Evolutionary conservation across 2,329 filamentous ascomycete species (phyloP).

Genomic region (Diaporthe amygdali): DNA sequence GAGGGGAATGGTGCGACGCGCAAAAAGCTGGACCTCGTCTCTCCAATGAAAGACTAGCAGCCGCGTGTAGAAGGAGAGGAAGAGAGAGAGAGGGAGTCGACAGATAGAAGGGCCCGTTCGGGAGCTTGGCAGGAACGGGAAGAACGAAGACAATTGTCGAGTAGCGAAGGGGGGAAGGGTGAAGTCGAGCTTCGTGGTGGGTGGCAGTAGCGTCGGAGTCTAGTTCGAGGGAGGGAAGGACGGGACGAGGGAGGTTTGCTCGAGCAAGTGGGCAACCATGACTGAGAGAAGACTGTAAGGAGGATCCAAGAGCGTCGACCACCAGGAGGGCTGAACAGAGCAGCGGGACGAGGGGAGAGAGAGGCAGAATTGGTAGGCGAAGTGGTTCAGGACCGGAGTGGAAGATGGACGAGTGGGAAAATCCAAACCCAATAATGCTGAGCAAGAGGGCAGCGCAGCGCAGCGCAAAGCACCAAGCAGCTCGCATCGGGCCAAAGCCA

Average conservation of each 20-base stretch:
- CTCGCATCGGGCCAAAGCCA: constrained; percentile 20
- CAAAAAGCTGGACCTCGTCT: constrained; percentile 12
- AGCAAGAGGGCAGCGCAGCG: constrained; percentile 7
- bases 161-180: neutral
- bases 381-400: constrained; percentile 1
- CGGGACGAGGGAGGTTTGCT: constrained; percentile 23
- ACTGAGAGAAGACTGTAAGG: neutral
- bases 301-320: constrained; percentile 5
- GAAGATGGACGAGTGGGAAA: constrained; percentile 24
- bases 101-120: neutral
- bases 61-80: constrained; percentile 34
- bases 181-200: constrained; percentile 9
- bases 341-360: constrained; percentile 18
- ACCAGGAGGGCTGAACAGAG: neutral
- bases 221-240: constrained; percentile 20
- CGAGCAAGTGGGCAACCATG: constrained; percentile 13
- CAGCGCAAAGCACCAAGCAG: constrained; percentile 8
- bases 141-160: constrained; percentile 5
- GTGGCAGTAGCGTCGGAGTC: constrained; percentile 7
- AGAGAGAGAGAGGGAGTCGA: constrained; percentile 9
- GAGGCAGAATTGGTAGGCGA: neutral
- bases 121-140: neutral
- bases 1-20: constrained; percentile 15
- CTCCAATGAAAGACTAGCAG: constrained; percentile 28
- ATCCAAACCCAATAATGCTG: constrained; percentile 19